Base-by-base conservation (phyloP, 768 basidiomycete genomes). In the Calocybe gangraenosa region DNA sequence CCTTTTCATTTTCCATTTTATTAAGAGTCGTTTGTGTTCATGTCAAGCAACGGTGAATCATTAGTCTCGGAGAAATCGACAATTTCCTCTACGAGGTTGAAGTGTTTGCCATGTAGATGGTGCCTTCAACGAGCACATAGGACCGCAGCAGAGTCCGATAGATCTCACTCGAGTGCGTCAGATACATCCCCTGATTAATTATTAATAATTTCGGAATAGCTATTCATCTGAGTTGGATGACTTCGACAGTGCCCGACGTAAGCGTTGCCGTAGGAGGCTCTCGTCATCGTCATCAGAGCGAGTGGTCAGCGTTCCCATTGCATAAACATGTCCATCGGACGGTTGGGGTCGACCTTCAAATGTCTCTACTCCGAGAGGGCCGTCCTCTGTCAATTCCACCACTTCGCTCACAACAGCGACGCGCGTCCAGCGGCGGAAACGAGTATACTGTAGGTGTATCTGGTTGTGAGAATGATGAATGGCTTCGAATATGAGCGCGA, bases 391-490 rank as follows among this genome's bases (percentile, higher is more conserved):
- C 20, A 69, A 61, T 50, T 89, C 82, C 14, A 90, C 70, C 0
- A 73, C 77, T 66, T 94, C 92, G 3, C 69, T 76, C 35, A 92
- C 79, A 15, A 85, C 64, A 2, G 92, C 92, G 25, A 92, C 72
- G 39, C 92, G 82, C 0, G 87, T 86, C 92, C 92, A 95, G 39
- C 90, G 73, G 42, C 92, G 67, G 57, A 82, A 83, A 11, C 92
- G 79, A 0, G 92, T 95, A 62, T 88, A 94, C 83, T 89, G 56
- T 7, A n/a, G n/a, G 18, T 40, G 32, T 11, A 41, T 36, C 20
- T 45, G 35, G 28, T 39, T 18, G 21, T 40, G 28, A 42, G 4
- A 22, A 14, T 42, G 7, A 55, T 25, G n/a, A 14, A 31, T 23
- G 17, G 30, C 15, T n/a, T n/a, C n/a, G 49, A 14, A 20, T n/a